A percentile compares a stretch with the other conserved stretches of the same genome.
Evolutionary conservation across 805 yeast species (phyloP).

Genomic region (Candida yuanshanica): DNA sequence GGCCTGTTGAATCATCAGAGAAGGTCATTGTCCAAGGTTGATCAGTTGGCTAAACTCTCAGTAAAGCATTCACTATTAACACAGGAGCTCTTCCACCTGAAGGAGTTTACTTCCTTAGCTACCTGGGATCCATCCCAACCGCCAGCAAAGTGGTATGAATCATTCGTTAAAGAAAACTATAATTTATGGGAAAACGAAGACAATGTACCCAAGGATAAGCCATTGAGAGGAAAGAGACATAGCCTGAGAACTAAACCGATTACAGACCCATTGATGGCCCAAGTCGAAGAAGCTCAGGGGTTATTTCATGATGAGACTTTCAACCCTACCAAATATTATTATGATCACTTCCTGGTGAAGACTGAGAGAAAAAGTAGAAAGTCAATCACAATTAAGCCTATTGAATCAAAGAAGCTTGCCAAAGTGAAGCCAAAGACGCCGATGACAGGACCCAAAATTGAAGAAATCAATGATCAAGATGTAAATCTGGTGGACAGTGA

Average conservation of each 20-base stretch:
- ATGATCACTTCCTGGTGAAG: slow-evolving; percentile 15
- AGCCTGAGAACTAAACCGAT: slow-evolving; percentile 13
- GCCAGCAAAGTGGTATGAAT: slow-evolving; percentile 27
- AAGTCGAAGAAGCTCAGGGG: slow-evolving; percentile 11
- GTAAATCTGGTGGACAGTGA: slow-evolving; percentile 14
- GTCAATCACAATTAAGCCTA: slow-evolving; percentile 1
- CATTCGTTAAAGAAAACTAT: slow-evolving; percentile 12
- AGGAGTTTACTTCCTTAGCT: slow-evolving; percentile 53
- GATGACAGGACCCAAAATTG: slow-evolving; percentile 7
- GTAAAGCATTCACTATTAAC: slow-evolving; percentile 42
- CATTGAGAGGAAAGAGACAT: slow-evolving; percentile 19
- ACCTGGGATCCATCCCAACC: slow-evolving; percentile 51
- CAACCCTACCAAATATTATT: slow-evolving; percentile 19
- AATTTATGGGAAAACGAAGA: slow-evolving; percentile 22
- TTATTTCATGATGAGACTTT: slow-evolving; percentile 12
- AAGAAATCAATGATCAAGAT: slow-evolving; percentile 24
- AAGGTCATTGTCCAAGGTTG: slow-evolving; percentile 14
- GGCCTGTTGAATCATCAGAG: neutral
- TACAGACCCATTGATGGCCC: slow-evolving; percentile 13
- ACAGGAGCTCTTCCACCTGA: slow-evolving; percentile 59
- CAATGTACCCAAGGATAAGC: slow-evolving; percentile 3
- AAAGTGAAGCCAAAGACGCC: slow-evolving; percentile 6
- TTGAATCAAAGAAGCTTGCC: neutral
- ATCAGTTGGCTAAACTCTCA: slow-evolving; percentile 37
- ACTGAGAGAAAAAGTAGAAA: slow-evolving; percentile 1